Percentiles rank a stretch among this genome's conserved stretches.
These are phyloP conservation scores for Spirogloea muscicola DNA, from an alignment of 139 green algal genomes.

Conservation along the genomic window DNA sequence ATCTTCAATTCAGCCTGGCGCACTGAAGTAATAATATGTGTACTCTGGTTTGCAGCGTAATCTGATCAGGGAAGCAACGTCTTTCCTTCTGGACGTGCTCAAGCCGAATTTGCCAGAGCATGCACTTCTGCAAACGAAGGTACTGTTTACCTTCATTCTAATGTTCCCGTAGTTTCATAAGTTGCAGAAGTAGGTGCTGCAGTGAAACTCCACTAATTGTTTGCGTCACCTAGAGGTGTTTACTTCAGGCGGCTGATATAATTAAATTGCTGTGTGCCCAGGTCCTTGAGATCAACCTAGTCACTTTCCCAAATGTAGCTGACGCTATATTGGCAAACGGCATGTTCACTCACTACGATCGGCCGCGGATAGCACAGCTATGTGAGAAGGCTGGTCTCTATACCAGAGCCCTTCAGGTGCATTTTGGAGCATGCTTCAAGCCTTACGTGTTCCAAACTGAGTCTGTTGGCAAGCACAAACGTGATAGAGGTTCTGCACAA, in stretches of 20 bases:
- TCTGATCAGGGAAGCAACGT: slow-evolving; percentile 88
- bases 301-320: slow-evolving; percentile 95
- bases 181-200: too few species aligned
- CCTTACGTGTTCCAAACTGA: too few species aligned
- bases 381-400: slow-evolving; percentile 99
- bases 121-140: slow-evolving; percentile 83
- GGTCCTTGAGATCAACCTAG: slow-evolving; percentile 98
- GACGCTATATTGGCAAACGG: slow-evolving; percentile 94
- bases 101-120: slow-evolving; percentile 83
- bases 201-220: too few species aligned
- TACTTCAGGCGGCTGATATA: too few species aligned
- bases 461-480: too few species aligned
- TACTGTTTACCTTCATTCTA: too few species aligned
- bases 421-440: too few species aligned
- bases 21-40: too few species aligned
- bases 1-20: too few species aligned
- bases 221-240: too few species aligned
- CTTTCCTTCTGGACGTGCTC: slow-evolving; percentile 95
- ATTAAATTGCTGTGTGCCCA: slow-evolving; percentile 61
- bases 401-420: slow-evolving; percentile 81
- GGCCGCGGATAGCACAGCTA: slow-evolving; percentile 91
- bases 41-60: slow-evolving; percentile 64
- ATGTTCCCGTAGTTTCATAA: too few species aligned
- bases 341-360: slow-evolving; percentile 95
- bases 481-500: too few species aligned